Evolutionary conservation across 2,329 filamentous ascomycete genomes (phyloP), one percentile per base, ranked within the genome.

Genomic region (Pseudocercospora eumusae): DNA sequence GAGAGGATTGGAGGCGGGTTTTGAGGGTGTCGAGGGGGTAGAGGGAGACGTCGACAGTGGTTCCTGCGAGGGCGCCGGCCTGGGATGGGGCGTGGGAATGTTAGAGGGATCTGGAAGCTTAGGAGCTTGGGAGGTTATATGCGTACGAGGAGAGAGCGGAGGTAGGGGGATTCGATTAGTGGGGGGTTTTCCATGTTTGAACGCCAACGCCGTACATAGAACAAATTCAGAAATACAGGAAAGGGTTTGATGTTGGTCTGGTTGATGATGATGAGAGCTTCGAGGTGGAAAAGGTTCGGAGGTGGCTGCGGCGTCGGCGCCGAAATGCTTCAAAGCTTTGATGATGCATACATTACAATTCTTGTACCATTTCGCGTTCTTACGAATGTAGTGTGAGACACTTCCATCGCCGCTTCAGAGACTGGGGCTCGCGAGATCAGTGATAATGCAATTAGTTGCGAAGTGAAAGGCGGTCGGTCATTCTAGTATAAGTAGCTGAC

Each of bases 1-100:
- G 76, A 53, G 85, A 85, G 66, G 92, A 92, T 80, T 99, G 95
- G 6, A 99, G 91, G 15, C 95, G 92, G 47, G 96, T 99, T 81
- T 99, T 99, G 75, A 99, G 88, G 0, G 95, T 99, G 84, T 99
- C 96, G 82, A 99, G 92, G 0, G 95, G 95, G 82, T 91, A 99
- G 74, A 99, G 91, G 60, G 92, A 92, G 73, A 96, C 88, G 84
- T 99, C 95, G 77, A 98, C 95, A 13, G 93, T 96, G 53, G 95
- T 95, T 74, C 95, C 95, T 69, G 95, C 95, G 68, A 97, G 81
- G 73, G 88, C 95, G 76, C 95, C 95, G 69, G 95, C 92, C 82
- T 89, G n/a, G n/a, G n/a, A 71, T 52, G 55, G 21, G n/a, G n/a
- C n/a, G n/a, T n/a, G n/a, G n/a, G n/a, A n/a, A 57, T 53, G 59